phyloP scores from a whole-genome alignment of 148 eudicot species.

The Simmondsia chinensis region DNA sequence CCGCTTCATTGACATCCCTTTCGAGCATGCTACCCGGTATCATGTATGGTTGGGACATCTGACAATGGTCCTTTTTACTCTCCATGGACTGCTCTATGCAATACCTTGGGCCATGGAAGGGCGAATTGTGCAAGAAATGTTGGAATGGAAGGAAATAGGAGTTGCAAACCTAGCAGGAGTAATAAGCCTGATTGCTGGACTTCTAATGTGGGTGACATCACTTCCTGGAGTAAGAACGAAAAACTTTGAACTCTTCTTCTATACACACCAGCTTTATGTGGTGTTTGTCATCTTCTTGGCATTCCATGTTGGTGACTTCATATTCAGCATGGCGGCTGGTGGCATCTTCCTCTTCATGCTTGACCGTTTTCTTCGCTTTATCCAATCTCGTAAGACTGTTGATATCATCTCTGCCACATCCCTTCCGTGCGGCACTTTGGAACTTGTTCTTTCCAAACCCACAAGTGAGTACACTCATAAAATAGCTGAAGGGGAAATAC shows the following conservation, averaged over 20 bases:
- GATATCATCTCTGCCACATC: conserved; percentile 60
- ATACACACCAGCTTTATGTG: conserved; percentile 79
- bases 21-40: conserved; percentile 78
- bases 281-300: conserved; percentile 70
- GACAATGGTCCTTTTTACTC: conserved; percentile 61
- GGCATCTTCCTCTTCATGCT: conserved; percentile 81
- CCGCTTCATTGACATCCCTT: conserved; percentile 63
- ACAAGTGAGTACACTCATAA: conserved; percentile 41
- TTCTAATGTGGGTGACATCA: conserved; percentile 83
- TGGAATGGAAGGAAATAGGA: conserved; percentile 53
- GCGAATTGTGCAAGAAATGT: conserved; percentile 24
- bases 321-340: conserved; percentile 51
- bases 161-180: conserved; percentile 71
- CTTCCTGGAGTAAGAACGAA: conserved; percentile 52
- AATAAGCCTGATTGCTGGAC: conserved; percentile 63
- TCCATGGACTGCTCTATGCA: conserved; percentile 60
- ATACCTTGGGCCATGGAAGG: conserved; percentile 58
- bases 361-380: conserved; percentile 76
- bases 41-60: conserved; percentile 96
- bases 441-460: conserved; percentile 69
- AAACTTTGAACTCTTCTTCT: conserved; percentile 75
- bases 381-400: conserved; percentile 65
- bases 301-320: conserved; percentile 69
- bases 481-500: too few species aligned
- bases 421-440: conserved; percentile 69